Evolutionary conservation across 371 early-diverging fungal species (phyloP).

Genomic region (Coemansia sp.): DNA sequence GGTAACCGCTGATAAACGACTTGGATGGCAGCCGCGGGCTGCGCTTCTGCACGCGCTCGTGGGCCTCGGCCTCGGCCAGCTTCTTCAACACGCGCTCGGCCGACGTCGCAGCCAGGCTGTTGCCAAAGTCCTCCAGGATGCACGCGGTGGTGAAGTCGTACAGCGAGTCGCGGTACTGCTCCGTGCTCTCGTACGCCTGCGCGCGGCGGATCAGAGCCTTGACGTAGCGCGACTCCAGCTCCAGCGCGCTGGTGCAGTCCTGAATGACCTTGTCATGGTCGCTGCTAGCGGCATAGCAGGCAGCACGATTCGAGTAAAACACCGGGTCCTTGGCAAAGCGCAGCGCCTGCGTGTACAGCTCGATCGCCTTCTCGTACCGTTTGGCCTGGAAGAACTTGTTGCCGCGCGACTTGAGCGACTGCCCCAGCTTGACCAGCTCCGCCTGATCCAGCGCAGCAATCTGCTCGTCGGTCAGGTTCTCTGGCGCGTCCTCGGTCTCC

Average conservation of each 20-base stretch:
- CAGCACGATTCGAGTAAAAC: slow-evolving; percentile 94
- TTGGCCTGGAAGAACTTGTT: slow-evolving; percentile 83
- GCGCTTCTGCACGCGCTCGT: slow-evolving; percentile 63
- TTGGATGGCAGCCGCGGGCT: slow-evolving; percentile 79
- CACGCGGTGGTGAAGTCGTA: slow-evolving; percentile 92
- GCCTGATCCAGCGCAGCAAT: slow-evolving; percentile 61
- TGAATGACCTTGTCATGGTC: slow-evolving; percentile 66
- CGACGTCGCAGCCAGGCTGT: slow-evolving; percentile 73
- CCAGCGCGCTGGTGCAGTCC: slow-evolving; percentile 70
- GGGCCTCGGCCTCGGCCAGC: slow-evolving; percentile 74
- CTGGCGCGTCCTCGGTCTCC: slow-evolving; percentile 37
- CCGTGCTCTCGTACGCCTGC: slow-evolving; percentile 73
- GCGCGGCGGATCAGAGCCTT: slow-evolving; percentile 86
- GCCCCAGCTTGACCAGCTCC: slow-evolving; percentile 65
- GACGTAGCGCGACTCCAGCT: slow-evolving; percentile 73
- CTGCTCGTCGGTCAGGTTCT: slow-evolving; percentile 59
- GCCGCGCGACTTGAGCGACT: slow-evolving; percentile 80
- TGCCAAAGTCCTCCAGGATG: slow-evolving; percentile 91
- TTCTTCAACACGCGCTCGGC: slow-evolving; percentile 90
- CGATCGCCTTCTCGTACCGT: slow-evolving; percentile 83
- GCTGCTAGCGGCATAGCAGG: slow-evolving; percentile 77
- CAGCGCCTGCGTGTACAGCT: slow-evolving; percentile 86
- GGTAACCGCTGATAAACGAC: slow-evolving; percentile 87
- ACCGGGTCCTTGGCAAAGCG: slow-evolving; percentile 75
- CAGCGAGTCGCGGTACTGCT: slow-evolving; percentile 71